Evolutionary conservation across 2,329 filamentous ascomycete genomes (phyloP).

Genomic region (Aplosporella prunicola): DNA sequence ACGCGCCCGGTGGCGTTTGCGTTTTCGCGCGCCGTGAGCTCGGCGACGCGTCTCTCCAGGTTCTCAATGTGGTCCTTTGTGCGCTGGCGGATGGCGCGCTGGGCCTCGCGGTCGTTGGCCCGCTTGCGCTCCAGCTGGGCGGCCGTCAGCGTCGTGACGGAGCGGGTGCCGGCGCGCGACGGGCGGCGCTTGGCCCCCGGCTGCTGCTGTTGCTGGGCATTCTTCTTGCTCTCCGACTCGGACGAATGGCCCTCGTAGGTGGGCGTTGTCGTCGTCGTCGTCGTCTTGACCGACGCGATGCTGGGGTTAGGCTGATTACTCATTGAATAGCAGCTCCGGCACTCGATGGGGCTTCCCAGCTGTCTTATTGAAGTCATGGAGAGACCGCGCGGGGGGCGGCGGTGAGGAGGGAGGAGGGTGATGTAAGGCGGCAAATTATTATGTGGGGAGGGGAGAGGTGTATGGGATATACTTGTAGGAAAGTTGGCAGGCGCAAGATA

Average conservation of each 20-base stretch:
- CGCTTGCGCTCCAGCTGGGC: slow-evolving; percentile 51
- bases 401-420: slow-evolving; percentile 6
- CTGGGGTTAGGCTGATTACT: slow-evolving; percentile 21
- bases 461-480: slow-evolving; percentile 9
- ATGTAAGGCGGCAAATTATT: too few species aligned
- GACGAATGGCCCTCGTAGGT: slow-evolving; percentile 31
- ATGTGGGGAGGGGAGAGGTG: slow-evolving; percentile 7
- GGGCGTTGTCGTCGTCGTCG: slow-evolving; percentile 23
- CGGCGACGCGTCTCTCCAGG: slow-evolving; percentile 46
- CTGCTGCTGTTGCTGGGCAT: slow-evolving; percentile 10
- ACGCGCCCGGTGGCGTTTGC: slow-evolving; percentile 36
- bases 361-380: slow-evolving; percentile 12
- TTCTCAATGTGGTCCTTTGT: slow-evolving; percentile 51
- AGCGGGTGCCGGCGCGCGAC: slow-evolving; percentile 47
- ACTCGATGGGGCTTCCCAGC: slow-evolving; percentile 17
- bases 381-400: slow-evolving; percentile 10
- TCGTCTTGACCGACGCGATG: slow-evolving; percentile 28
- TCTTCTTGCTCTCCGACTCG: slow-evolving; percentile 28
- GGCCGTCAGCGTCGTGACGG: slow-evolving; percentile 47
- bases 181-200: slow-evolving; percentile 37
- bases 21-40: slow-evolving; percentile 41
- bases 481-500: slow-evolving; percentile 11
- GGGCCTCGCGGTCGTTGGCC: slow-evolving; percentile 52
- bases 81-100: slow-evolving; percentile 49
- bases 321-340: slow-evolving; percentile 29